A percentile compares a stretch with the other conserved stretches of the same genome.
Conservation (phyloP, 768 basidiomycete genomes). For the Lentinula edodes region DNA sequence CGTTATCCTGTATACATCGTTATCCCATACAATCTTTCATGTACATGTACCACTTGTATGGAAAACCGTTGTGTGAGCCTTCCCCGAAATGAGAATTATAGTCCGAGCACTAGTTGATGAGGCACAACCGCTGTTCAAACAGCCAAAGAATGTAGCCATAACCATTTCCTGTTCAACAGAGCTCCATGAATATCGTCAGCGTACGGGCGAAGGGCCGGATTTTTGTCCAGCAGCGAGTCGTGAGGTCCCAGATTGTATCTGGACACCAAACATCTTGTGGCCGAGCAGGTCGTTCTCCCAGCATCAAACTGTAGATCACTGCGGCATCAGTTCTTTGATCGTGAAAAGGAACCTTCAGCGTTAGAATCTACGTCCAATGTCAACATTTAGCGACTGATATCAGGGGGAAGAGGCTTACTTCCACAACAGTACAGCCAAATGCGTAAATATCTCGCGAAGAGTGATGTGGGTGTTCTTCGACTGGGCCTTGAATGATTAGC, state of each 20-base stretch:
- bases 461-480: background rate
- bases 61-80: no score
- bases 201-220: background rate
- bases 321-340: background rate
- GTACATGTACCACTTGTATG: no score
- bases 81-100: no score
- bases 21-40: no score
- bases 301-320: background rate
- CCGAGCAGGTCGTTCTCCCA: background rate
- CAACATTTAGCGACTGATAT: background rate
- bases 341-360: background rate
- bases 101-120: no score
- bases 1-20: no score
- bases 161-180: no score
- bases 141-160: no score
- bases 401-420: conserved; percentile 10
- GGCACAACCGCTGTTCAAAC: no score
- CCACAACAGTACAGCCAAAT: conserved; percentile 21
- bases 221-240: background rate
- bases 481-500: conserved; percentile 4
- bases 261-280: background rate
- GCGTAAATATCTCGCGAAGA: conserved; percentile 17
- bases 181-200: no score
- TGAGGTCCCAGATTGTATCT: background rate
- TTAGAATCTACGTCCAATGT: background rate